phyloP scores from a whole-genome alignment of 257 asterid genomes.

The Solanum medicagineum region DNA sequence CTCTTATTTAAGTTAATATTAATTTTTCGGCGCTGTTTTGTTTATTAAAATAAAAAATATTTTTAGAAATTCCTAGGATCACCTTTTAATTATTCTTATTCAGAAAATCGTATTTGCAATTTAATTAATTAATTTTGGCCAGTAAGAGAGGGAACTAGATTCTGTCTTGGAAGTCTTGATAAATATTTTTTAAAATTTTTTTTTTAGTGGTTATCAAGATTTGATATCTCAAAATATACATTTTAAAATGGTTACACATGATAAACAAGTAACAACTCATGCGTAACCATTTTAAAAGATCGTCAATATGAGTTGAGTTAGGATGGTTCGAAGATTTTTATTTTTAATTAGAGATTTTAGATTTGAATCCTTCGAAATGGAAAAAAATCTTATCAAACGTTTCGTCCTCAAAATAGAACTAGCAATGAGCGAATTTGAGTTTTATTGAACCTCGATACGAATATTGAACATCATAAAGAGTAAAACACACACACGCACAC shows the following conservation, averaged over 20 bases:
- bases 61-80: neutral
- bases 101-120: neutral
- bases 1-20: neutral
- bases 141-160: neutral
- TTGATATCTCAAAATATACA: neutral
- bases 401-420: too few species aligned
- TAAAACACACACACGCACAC: too few species aligned
- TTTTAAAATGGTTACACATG: neutral
- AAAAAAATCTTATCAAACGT: too few species aligned
- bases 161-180: neutral
- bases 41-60: neutral
- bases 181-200: neutral
- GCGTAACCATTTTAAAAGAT: too few species aligned
- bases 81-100: neutral
- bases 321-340: too few species aligned
- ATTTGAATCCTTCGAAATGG: too few species aligned
- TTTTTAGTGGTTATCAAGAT: neutral
- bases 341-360: too few species aligned
- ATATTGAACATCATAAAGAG: neutral
- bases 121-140: neutral
- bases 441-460: too few species aligned
- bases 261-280: neutral
- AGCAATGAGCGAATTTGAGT: accelerated
- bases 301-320: neutral
- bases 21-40: neutral